These are phyloP conservation scores for Sophora flavescens DNA, from an alignment of 306 rosid genomes.

Conservation along the genomic window DNA sequence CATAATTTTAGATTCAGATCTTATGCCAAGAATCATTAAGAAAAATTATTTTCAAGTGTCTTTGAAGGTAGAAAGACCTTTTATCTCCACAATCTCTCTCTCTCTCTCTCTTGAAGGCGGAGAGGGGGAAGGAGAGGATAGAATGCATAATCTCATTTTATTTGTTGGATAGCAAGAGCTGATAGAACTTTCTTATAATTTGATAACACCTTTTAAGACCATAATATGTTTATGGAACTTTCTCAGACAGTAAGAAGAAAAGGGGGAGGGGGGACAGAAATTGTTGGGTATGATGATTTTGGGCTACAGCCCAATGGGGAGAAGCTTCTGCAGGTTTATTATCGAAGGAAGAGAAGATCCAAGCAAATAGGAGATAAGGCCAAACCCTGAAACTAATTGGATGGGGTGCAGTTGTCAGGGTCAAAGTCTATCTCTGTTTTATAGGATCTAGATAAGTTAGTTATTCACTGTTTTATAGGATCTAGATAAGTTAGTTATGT, in stretches of 20 bases:
- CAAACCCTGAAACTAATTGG: too few relatives aligned
- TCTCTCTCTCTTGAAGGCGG: too few relatives aligned
- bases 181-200: neutral
- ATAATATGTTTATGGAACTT: neutral
- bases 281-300: too few relatives aligned
- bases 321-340: too few relatives aligned
- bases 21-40: constrained; percentile 7
- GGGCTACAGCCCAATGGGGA: too few relatives aligned
- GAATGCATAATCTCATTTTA: constrained; percentile 7
- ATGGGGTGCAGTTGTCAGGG: too few relatives aligned
- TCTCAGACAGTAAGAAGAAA: neutral
- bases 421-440: too few relatives aligned
- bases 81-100: neutral
- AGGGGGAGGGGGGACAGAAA: neutral
- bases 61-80: neutral
- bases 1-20: constrained; percentile 30
- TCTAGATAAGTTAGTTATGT: too few relatives aligned
- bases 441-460: too few relatives aligned
- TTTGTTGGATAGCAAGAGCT: neutral
- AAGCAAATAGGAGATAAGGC: too few relatives aligned
- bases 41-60: constrained; percentile 23
- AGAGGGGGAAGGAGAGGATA: neutral
- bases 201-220: constrained; percentile 3
- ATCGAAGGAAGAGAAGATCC: too few relatives aligned
- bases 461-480: too few relatives aligned